A percentile compares a stretch with the other conserved stretches of the same genome.
Conservation (phyloP, 768 basidiomycete species). For the Infundibulicybe gibba region DNA sequence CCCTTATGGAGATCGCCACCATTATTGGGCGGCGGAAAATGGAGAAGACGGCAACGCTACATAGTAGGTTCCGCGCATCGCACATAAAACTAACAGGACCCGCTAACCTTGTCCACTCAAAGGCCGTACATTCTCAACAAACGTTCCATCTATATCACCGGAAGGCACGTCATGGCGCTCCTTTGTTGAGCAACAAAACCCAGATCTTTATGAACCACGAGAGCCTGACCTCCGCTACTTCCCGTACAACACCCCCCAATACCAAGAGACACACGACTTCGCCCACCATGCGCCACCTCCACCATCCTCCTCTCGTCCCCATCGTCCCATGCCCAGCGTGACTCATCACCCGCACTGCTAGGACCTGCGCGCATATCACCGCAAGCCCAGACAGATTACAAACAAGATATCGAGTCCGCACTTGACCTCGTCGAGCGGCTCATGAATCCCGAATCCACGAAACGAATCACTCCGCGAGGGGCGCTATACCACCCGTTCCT, state of each 20-base stretch:
- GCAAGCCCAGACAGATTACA: slow-evolving; percentile 1
- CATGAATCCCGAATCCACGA: neutral
- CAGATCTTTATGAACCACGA: slow-evolving; percentile 52
- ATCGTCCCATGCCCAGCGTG: slow-evolving; percentile 12
- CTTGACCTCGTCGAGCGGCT: slow-evolving; percentile 1
- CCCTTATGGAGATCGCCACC: slow-evolving; percentile 89
- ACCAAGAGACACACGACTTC: slow-evolving; percentile 14
- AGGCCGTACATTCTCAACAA: slow-evolving; percentile 92
- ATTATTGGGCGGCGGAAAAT: slow-evolving; percentile 82
- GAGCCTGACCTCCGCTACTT: slow-evolving; percentile 50
- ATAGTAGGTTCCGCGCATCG: slow-evolving; percentile 58
- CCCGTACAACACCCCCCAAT: slow-evolving; percentile 40
- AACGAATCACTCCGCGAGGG: neutral
- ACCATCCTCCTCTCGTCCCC: slow-evolving; percentile 29
- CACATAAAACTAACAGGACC: neutral
- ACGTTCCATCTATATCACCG: slow-evolving; percentile 72
- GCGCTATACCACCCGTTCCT: neutral
- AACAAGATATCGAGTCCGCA: slow-evolving; percentile 5
- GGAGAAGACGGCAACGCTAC: slow-evolving; percentile 82
- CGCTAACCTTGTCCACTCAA: neutral
- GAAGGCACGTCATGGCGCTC: slow-evolving; percentile 68
- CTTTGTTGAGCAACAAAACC: slow-evolving; percentile 79
- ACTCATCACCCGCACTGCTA: slow-evolving; percentile 6
- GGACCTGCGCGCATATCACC: slow-evolving; percentile 7
- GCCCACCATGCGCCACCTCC: slow-evolving; percentile 21